phyloP scores from a whole-genome alignment of 2,329 filamentous ascomycete genomes.

The Trichophyton benhamiae region DNA sequence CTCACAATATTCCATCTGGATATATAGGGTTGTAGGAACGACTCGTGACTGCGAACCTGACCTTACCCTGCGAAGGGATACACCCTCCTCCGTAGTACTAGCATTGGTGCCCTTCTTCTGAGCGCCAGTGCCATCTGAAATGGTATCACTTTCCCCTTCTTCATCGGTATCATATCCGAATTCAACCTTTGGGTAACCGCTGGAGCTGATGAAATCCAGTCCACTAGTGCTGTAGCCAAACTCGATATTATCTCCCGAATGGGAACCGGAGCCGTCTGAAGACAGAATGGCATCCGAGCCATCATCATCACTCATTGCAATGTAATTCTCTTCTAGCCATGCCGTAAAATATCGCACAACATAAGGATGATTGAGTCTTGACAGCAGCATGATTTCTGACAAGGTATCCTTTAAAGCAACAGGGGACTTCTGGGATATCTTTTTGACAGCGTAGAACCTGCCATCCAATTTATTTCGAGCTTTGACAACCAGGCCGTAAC shows the following conservation, averaged over 20 bases:
- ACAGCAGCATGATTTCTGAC: constrained; percentile 77
- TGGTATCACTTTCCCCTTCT: constrained; percentile 25
- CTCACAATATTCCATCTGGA: constrained; percentile 98
- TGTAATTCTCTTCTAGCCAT: constrained; percentile 65
- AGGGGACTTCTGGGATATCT: constrained; percentile 73
- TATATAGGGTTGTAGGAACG: constrained; percentile 70
- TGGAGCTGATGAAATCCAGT: constrained; percentile 87
- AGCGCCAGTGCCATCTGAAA: constrained; percentile 23
- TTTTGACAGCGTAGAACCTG: constrained; percentile 91
- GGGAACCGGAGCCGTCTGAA: not conserved
- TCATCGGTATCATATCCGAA: constrained; percentile 53
- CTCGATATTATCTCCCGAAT: constrained; percentile 34
- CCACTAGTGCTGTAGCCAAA: constrained; percentile 65
- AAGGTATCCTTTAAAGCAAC: constrained; percentile 51
- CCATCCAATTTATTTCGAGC: constrained; percentile 89
- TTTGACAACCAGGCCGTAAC: constrained; percentile 92
- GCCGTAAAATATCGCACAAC: constrained; percentile 88
- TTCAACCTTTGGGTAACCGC: constrained; percentile 61
- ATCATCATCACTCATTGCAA: constrained; percentile 28
- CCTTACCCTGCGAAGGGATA: constrained; percentile 30
- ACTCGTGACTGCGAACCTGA: constrained; percentile 41
- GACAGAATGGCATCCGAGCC: constrained; percentile 26
- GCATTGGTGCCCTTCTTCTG: constrained; percentile 7
- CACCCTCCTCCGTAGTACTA: constrained; percentile 19
- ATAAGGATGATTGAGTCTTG: constrained; percentile 81